A percentile compares a stretch with the other conserved stretches of the same genome.
phyloP scores from a whole-genome alignment of 257 asterid genomes.

The Salvia hispanica region DNA sequence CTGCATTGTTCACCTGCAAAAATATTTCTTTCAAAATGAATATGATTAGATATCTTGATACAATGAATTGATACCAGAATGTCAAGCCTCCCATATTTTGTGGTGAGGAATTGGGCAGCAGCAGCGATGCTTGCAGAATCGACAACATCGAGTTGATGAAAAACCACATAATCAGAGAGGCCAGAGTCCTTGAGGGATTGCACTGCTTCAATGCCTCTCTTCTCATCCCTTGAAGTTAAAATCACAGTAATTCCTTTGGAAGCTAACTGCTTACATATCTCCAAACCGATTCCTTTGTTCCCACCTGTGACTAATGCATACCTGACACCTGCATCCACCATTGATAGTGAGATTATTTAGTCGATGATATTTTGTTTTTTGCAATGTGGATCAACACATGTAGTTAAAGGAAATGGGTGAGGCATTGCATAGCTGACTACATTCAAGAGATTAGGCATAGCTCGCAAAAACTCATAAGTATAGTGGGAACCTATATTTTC shows the following conservation, averaged over 20 bases:
- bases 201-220: conserved; percentile 49
- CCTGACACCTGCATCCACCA: conserved; percentile 10
- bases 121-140: conserved; percentile 38
- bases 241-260: conserved; percentile 47
- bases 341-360: too few relatives aligned
- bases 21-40: too few relatives aligned
- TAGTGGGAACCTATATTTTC: too few relatives aligned
- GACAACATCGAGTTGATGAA: conserved; percentile 53
- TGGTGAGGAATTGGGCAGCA: conserved; percentile 36
- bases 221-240: conserved; percentile 45
- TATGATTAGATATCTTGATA: too few relatives aligned
- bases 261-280: conserved; percentile 48
- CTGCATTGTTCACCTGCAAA: too few relatives aligned
- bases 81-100: conserved; percentile 46
- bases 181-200: conserved; percentile 39
- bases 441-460: too few relatives aligned
- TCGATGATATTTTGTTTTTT: too few relatives aligned
- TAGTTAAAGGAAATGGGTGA: too few relatives aligned
- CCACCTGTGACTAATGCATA: conserved; percentile 52
- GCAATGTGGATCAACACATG: too few relatives aligned
- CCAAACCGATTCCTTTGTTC: conserved; percentile 58
- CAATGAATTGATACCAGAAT: conserved; percentile 38
- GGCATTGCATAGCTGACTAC: too few relatives aligned
- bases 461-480: too few relatives aligned
- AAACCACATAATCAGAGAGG: conserved; percentile 34